Percentiles rank a stretch among this genome's conserved stretches.
Conservation (phyloP, 345 rosid species). For the Syzygium oleosum region DNA sequence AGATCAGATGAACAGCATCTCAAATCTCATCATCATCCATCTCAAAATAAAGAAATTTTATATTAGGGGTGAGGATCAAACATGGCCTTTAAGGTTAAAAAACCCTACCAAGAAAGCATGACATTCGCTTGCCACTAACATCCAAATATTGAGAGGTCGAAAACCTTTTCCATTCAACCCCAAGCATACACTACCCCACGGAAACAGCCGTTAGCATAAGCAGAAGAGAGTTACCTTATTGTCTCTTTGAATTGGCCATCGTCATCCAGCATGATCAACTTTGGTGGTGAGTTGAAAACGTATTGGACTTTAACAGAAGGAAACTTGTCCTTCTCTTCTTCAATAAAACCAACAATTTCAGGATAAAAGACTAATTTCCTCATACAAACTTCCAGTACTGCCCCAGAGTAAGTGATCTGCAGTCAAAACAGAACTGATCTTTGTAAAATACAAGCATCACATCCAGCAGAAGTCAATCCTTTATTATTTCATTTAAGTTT, state of each 20-base stretch:
- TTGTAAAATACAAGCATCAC: neutral
- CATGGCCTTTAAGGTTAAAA: neutral
- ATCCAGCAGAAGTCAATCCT: neutral
- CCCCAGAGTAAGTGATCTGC: slow-evolving; percentile 83
- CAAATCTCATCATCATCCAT: neutral
- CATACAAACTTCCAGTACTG: slow-evolving; percentile 86
- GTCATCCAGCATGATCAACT: slow-evolving; percentile 81
- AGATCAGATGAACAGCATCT: neutral
- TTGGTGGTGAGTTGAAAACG: slow-evolving; percentile 89
- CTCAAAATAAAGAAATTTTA: neutral
- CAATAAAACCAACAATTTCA: slow-evolving; percentile 79
- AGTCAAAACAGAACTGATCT: neutral
- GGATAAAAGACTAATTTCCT: slow-evolving; percentile 91
- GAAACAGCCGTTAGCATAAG: neutral
- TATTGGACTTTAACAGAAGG: slow-evolving; percentile 65
- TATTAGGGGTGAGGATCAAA: neutral
- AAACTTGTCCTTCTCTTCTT: slow-evolving; percentile 85
- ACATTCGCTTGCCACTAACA: neutral
- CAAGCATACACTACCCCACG: neutral
- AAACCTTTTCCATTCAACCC: neutral
- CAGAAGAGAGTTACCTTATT: slow-evolving; percentile 37
- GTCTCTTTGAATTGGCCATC: slow-evolving; percentile 66
- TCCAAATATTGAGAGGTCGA: neutral
- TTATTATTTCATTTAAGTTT: neutral
- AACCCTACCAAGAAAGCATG: neutral